These are phyloP conservation scores for Saccharomycopsis sp. DNA, from an alignment of 805 yeast genomes.

Conservation along the genomic window DNA sequence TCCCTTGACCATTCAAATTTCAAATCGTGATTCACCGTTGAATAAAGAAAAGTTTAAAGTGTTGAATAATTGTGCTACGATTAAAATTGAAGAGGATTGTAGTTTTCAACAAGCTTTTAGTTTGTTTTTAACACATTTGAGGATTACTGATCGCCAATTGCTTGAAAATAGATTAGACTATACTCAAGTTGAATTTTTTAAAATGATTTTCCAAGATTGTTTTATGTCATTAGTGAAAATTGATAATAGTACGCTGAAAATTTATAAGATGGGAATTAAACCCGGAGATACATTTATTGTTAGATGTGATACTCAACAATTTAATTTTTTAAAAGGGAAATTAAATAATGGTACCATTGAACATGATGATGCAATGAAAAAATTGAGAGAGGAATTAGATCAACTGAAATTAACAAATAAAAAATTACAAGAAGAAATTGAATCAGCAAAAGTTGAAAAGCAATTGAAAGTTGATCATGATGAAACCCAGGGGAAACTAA, in stretches of 20 bases:
- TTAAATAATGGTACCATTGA: background rate
- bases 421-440: background rate
- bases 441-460: background rate
- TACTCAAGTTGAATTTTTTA: too few relatives aligned
- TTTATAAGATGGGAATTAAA: conserved; percentile 3
- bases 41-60: conserved; percentile 3
- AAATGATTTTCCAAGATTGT: too few relatives aligned
- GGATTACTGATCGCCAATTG: background rate
- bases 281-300: conserved; percentile 2
- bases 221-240: too few relatives aligned
- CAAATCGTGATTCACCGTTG: background rate
- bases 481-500: too few relatives aligned
- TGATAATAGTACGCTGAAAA: background rate
- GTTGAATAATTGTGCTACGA: conserved; percentile 1
- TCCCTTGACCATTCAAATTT: conserved; percentile 11
- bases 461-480: too few relatives aligned
- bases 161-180: too few relatives aligned
- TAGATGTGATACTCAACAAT: background rate
- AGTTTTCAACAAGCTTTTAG: conserved; percentile 1
- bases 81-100: conserved; percentile 19
- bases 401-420: background rate
- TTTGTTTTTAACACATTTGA: conserved; percentile 2
- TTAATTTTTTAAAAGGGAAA: background rate
- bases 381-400: background rate
- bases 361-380: background rate